Percentiles rank a stretch among this genome's conserved stretches.
These are phyloP conservation scores for Triangularia verruculosa DNA, from an alignment of 2,329 filamentous ascomycete species.

Conservation along the genomic window DNA sequence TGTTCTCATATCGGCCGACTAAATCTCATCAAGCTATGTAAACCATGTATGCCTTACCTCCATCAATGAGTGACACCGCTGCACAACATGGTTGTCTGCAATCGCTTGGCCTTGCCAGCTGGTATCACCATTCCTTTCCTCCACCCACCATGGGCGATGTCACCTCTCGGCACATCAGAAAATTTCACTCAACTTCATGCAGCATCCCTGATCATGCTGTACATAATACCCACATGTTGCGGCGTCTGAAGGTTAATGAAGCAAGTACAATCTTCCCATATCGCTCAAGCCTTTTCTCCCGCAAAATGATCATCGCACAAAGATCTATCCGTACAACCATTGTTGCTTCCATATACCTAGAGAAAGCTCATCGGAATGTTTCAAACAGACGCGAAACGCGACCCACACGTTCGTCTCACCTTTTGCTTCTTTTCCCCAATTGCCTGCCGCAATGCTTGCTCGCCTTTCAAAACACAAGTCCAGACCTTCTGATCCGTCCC, in stretches of 20 bases:
- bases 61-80: too few species aligned
- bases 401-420: not conserved
- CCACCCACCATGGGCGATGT: slow-evolving; percentile 4
- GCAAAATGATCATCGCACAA: not conserved
- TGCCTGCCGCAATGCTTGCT: not conserved
- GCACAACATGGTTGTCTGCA: too few species aligned
- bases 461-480: not conserved
- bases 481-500: not conserved
- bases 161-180: not conserved
- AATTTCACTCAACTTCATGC: not conserved
- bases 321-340: too few species aligned
- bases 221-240: too few species aligned
- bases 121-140: not conserved
- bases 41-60: not conserved
- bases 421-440: not conserved
- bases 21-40: not conserved
- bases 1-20: not conserved
- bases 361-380: not conserved
- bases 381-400: not conserved
- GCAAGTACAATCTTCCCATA: too few species aligned
- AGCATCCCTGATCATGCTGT: too few species aligned
- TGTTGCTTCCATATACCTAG: too few species aligned
- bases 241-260: too few species aligned
- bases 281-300: not conserved
- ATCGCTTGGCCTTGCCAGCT: not conserved